Base-by-base conservation (phyloP, 176 grass and related monocot species). In the Otatea glauca region DNA sequence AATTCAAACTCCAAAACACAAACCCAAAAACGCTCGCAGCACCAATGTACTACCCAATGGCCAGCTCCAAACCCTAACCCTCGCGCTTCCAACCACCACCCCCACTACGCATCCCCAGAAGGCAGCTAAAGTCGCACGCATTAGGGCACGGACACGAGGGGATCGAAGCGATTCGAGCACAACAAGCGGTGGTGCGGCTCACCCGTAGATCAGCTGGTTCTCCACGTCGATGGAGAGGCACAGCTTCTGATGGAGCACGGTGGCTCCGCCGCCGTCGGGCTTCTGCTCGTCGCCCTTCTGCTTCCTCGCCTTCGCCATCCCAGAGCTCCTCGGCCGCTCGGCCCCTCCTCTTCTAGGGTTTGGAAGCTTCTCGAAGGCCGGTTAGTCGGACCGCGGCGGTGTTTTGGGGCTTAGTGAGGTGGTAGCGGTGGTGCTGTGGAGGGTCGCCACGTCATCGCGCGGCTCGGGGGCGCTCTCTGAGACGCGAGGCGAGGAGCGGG, bases 191-290 rank as follows among this genome's bases (percentile, higher is more conserved):
- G 34, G 66, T 39, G 42, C 42, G 71, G 60, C 93, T 92, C 92
- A 98, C 96, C 96, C 96, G 74, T 92, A 92, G 71, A 98, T 87
- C 86, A 85, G 89, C 84, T 81, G 88, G 48, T 86, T 92, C 50
- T 93, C 93, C 91, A 95, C 90, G 79, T 98, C 93, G 91, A 98
- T 80, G 76, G 96, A 98, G 87, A 98, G 85, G 89, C 93, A 98
- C 3, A 98, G 83, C 81, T 98, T 98, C 88, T 98, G 96, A 89
- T 98, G 96, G 48, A 90, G 89, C 79, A 95, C 93, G 65, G 92
- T 87, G 70, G 75, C 81, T 16, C 86, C 83, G 51, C 75, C 71
- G 60, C 61, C 86, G 20, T 83, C 84, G 20, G 61, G 85, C 78
- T 94, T 90, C 85, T 92, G 49, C 15, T 50, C 91, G 34, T 93